These are phyloP conservation scores for Psilocybe cyanescens DNA, from an alignment of 768 basidiomycete species.

Conservation along the genomic window DNA sequence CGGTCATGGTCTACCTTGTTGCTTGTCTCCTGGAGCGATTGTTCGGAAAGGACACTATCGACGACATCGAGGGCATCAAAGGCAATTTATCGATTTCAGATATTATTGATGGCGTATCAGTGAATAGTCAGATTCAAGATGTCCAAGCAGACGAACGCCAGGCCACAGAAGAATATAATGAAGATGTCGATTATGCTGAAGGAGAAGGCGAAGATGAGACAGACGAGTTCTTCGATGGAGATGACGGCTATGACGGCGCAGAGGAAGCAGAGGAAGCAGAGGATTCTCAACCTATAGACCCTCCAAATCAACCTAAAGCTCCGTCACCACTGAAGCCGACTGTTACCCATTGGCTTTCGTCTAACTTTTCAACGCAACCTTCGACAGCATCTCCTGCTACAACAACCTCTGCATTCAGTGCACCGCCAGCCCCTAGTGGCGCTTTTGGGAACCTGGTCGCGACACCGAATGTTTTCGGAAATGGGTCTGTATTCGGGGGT, in stretches of 20 bases:
- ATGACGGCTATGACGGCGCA: slow-evolving; percentile 6
- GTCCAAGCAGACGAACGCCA: slow-evolving; percentile 24
- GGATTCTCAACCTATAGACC: not conserved
- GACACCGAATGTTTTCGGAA: slow-evolving; percentile 42
- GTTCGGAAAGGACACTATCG: slow-evolving; percentile 81
- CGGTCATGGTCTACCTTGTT: slow-evolving; percentile 83
- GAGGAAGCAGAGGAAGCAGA: slow-evolving; percentile 9
- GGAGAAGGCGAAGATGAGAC: slow-evolving; percentile 25
- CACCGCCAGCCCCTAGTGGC: slow-evolving; percentile 27
- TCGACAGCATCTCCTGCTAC: slow-evolving; percentile 21
- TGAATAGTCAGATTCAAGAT: slow-evolving; percentile 24
- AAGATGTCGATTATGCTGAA: slow-evolving; percentile 20
- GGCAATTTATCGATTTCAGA: slow-evolving; percentile 59
- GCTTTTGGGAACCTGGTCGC: slow-evolving; percentile 45
- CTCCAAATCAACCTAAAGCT: slow-evolving; percentile 5
- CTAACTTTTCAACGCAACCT: slow-evolving; percentile 1
- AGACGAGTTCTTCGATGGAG: slow-evolving; percentile 17
- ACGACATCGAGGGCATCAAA: slow-evolving; percentile 71
- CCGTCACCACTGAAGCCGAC: slow-evolving; percentile 22
- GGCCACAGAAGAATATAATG: slow-evolving; percentile 12
- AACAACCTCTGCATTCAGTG: slow-evolving; percentile 15
- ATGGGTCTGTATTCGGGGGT: slow-evolving; percentile 24
- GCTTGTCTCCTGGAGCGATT: slow-evolving; percentile 88
- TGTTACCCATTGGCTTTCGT: slow-evolving; percentile 21
- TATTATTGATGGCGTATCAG: slow-evolving; percentile 67